Evolutionary conservation across 768 basidiomycete species (phyloP), one percentile per base, ranked within the genome.

Genomic region (Vararia minispora): DNA sequence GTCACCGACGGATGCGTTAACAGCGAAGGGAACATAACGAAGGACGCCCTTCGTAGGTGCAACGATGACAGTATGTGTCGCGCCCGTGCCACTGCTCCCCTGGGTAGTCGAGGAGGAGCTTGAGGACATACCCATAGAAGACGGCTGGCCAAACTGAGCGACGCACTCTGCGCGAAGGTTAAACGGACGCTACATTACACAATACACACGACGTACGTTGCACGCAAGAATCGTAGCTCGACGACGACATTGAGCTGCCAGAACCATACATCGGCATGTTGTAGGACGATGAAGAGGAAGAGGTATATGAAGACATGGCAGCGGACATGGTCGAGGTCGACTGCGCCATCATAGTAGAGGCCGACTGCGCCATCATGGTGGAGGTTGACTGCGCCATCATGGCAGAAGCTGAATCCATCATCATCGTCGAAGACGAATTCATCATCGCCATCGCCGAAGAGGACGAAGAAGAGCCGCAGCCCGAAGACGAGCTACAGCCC

Each of bases 1-100:
- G 58, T 86, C 83, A 39, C 84, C 84, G 42, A 78, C 71, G 23
- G 78, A 74, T 4, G 80, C 83, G 52, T 84, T 82, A 45, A 79
- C 57, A 18, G 75, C 74, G 59, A 82, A 83, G 24, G 84, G 84
- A 36, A 85, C 64, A 50, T 75, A 82, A 43, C 80, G 77, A 37
- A 85, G 65, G 42, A 84, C 74, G 56, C 83, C 83, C 54, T 82
- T 71, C 3, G 71, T 71, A 18, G 84, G 83, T 13, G 83, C 83
- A 37, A 87, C 84, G 47, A 81, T 72, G 55, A 87, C 72, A 30
- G 80, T 83, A 63, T 80, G 74, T 13, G 79, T 83, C 26, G 62
- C 66, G 39, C 79, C 77, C 32, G 54, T 59, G 28, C 75, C 76
- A 20, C 42, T 44, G 50, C 55, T 57, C 37, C 64, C 62, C 11